Base-by-base conservation (phyloP, 148 eudicot genomes). In the Fagopyrum esculentum region DNA sequence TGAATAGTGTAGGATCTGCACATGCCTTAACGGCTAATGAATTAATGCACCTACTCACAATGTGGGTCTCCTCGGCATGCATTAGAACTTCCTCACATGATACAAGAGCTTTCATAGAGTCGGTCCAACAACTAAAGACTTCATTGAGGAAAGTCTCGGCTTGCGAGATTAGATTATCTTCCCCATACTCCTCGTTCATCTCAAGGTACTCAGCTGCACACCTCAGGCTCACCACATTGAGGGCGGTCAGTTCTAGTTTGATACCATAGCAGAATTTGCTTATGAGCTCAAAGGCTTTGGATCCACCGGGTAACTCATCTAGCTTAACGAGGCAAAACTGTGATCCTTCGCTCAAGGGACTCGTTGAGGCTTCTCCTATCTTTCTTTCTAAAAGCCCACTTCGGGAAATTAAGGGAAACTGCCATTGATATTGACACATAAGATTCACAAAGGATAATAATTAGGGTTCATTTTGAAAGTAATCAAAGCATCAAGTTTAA, bases 341-440 rank as follows among this genome's bases (percentile, higher is more conserved):
- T 2, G 87, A 79, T 80, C 84, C 87, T 71, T 83, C 87, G 12
- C 77, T 87, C 5, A 17, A 0, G n/a, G 45, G 16, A 12, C 44
- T 68, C 16, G 66, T 71, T 15, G 81, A 75, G 9, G 72, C 48
- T n/a, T 86, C 90, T 52, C 85, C 89, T 74, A 90, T 83, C 3
- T 70, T 82, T 52, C 83, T 88, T 77, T 87, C 90, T 72, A 90
- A 76, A 4, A 84, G 77, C 5, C 92, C 92, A 54, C 95, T 86
- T 81, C 89, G 85, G 69, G 92, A 86, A 51, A 90, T 80, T 64
- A 90, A 79, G 3, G 95, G 95, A 76, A 90, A 90, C 95, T 90
- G 80, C 12, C 46, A 66, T 66, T 29, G 43, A 63, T 63, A 63
- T 12, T 8, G 3, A 7, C 9, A 74, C 51, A 4, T 69, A 9